A percentile compares a stretch with the other conserved stretches of the same genome.
Evolutionary conservation across 1,284 basidiomycete genomes (phyloP).

Genomic region (Phylloboletellus chloephorus): DNA sequence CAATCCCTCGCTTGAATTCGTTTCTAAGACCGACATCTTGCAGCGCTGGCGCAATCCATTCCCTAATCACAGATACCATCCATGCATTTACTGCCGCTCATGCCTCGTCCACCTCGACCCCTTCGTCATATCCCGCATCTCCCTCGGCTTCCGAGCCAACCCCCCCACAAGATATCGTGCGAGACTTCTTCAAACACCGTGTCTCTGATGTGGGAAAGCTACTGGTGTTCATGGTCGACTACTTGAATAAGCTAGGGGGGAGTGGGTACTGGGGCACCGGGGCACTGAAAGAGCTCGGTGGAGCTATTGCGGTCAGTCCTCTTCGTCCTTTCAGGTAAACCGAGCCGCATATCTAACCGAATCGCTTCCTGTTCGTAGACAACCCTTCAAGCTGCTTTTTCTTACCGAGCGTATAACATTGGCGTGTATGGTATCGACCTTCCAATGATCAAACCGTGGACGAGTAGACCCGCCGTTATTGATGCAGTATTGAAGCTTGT

Average conservation of each 20-base stretch:
- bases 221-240: constrained; percentile 49
- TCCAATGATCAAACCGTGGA: constrained; percentile 81
- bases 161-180: constrained; percentile 65
- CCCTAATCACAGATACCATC: constrained; percentile 62
- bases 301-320: constrained; percentile 57
- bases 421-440: constrained; percentile 73
- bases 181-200: constrained; percentile 79
- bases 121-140: constrained; percentile 14
- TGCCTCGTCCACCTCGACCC: constrained; percentile 44
- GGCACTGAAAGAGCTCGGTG: constrained; percentile 31
- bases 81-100: constrained; percentile 63
- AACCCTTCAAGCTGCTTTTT: constrained; percentile 65
- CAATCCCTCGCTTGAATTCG: constrained; percentile 1
- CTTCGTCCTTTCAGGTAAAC: background rate
- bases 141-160: constrained; percentile 15
- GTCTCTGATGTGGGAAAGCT: constrained; percentile 57
- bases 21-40: constrained; percentile 4
- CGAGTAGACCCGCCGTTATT: constrained; percentile 63
- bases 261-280: constrained; percentile 21
- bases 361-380: constrained; percentile 40
- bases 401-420: constrained; percentile 68
- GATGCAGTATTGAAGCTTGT: constrained; percentile 73
- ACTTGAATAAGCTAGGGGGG: constrained; percentile 23
- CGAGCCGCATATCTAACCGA: background rate
- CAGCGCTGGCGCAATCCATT: constrained; percentile 46